Evolutionary conservation across 1,139 yeast genomes (phyloP).

Genomic region (Candida tropicalis): DNA sequence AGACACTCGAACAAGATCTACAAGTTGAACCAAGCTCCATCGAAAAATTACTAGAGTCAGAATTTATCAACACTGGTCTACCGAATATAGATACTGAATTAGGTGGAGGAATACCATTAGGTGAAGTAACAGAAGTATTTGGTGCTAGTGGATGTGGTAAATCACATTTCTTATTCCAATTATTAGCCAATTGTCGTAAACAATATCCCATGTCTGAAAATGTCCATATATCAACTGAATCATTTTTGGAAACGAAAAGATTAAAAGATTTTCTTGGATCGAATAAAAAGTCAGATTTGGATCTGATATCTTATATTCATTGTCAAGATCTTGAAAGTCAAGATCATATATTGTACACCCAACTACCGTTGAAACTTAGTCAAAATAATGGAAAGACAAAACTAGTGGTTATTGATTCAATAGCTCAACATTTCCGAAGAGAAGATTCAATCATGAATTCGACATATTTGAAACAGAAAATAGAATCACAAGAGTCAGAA

Average conservation of each 20-base stretch:
- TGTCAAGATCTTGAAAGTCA: constrained; percentile 73
- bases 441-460: constrained; percentile 50
- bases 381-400: constrained; percentile 44
- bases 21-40: constrained; percentile 5
- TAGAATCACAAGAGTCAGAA: constrained; percentile 26
- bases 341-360: constrained; percentile 73
- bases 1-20: constrained; percentile 12
- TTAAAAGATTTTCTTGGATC: constrained; percentile 34
- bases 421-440: constrained; percentile 82
- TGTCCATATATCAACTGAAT: constrained; percentile 77
- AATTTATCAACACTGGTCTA: constrained; percentile 61
- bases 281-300: constrained; percentile 24
- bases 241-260: constrained; percentile 67
- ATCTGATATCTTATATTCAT: constrained; percentile 60
- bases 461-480: constrained; percentile 25
- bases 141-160: constrained; percentile 90
- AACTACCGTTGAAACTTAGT: constrained; percentile 60
- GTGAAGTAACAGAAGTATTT: constrained; percentile 73
- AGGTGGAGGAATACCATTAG: constrained; percentile 70
- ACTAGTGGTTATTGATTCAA: constrained; percentile 72
- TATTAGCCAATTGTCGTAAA: constrained; percentile 38
- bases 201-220: constrained; percentile 27
- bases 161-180: constrained; percentile 71
- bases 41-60: constrained; percentile 14
- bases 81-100: constrained; percentile 54